Conservation (phyloP, 768 basidiomycete genomes). For the Suillus subalutaceus region DNA sequence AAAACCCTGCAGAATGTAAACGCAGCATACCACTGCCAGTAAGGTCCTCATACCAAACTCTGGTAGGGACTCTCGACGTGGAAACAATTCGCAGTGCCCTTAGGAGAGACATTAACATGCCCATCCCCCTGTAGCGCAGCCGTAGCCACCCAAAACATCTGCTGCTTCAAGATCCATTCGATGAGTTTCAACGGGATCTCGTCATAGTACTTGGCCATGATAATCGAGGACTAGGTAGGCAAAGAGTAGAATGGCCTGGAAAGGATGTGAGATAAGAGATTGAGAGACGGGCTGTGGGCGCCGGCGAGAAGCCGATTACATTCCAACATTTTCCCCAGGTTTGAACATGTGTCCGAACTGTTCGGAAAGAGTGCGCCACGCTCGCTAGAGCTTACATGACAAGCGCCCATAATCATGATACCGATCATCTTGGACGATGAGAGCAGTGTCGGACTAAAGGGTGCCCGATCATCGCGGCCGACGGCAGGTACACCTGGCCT, state of each 20-base stretch:
- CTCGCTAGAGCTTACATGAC: not conserved
- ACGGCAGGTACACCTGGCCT: not conserved
- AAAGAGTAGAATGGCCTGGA: not conserved
- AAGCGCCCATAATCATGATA: not conserved
- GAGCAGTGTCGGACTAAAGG: not conserved
- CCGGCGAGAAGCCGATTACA: not conserved
- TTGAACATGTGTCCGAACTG: not conserved
- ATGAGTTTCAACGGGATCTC: slow-evolving; percentile 55
- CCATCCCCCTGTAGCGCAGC: slow-evolving; percentile 60
- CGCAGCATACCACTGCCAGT: slow-evolving; percentile 60
- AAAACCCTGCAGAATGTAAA: not conserved
- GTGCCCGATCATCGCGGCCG: not conserved
- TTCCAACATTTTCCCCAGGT: not conserved
- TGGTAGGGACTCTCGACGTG: slow-evolving; percentile 54
- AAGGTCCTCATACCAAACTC: slow-evolving; percentile 76
- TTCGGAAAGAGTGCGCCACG: not conserved
- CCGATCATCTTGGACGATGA: not conserved
- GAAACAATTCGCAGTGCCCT: slow-evolving; percentile 62
- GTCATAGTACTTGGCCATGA: slow-evolving; percentile 62
- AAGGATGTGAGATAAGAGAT: not conserved
- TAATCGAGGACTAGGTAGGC: not conserved
- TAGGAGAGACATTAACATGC: slow-evolving; percentile 71
- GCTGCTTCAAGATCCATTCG: slow-evolving; percentile 62
- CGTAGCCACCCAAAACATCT: slow-evolving; percentile 74
- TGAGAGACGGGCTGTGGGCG: no score